Conservation (phyloP, 768 basidiomycete species). For the Mycena sanguinolenta region DNA sequence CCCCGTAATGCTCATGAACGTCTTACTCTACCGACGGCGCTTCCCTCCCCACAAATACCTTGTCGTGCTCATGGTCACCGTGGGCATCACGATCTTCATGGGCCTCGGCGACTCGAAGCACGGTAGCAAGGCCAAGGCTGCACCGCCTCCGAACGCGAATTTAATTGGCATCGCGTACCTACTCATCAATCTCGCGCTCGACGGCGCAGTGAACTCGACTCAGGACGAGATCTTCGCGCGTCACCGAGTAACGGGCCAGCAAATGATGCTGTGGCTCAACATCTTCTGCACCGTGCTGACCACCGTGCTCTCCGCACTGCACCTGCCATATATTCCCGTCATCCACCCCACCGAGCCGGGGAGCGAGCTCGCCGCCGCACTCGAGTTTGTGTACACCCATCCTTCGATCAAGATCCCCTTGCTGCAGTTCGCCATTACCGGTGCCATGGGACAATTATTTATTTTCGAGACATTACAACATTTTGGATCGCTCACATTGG, state of each 20-base stretch:
- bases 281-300: constrained; percentile 85
- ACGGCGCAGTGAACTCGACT: constrained; percentile 94
- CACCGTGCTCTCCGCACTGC: constrained; percentile 76
- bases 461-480: constrained; percentile 96
- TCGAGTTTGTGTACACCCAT: constrained; percentile 83
- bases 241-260: constrained; percentile 85
- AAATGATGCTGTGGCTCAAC: constrained; percentile 99
- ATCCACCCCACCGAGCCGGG: constrained; percentile 76
- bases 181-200: constrained; percentile 88
- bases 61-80: constrained; percentile 93
- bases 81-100: constrained; percentile 96
- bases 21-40: constrained; percentile 91
- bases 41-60: constrained; percentile 96
- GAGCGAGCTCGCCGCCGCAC: constrained; percentile 75
- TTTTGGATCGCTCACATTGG: constrained; percentile 90
- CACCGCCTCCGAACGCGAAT: constrained; percentile 63
- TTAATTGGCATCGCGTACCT: constrained; percentile 82
- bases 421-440: constrained; percentile 87
- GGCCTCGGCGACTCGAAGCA: constrained; percentile 69
- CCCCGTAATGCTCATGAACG: constrained; percentile 98
- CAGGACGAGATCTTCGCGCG: constrained; percentile 95
- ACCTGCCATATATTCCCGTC: constrained; percentile 86
- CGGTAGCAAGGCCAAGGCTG: constrained; percentile 49
- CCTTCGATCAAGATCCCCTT: constrained; percentile 82
- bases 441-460: constrained; percentile 95